Evolutionary conservation across 2,329 filamentous ascomycete species (phyloP).

Genomic region (Furcasterigmium furcatum): DNA sequence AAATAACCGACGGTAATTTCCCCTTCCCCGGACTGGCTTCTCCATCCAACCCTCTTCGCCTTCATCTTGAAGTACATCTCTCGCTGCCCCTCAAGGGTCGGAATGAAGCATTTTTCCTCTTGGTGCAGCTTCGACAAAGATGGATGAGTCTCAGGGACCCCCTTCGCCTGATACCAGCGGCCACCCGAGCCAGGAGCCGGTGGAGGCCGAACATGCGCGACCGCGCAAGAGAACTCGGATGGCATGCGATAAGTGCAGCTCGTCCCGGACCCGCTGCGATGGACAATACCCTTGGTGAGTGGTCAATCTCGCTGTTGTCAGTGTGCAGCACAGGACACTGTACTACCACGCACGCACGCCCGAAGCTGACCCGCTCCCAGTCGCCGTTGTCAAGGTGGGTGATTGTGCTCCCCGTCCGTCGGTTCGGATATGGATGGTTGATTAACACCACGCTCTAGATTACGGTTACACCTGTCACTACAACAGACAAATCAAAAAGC

Average conservation of each 20-base stretch:
- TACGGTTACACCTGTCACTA: slow-evolving; percentile 34
- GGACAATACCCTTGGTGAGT: slow-evolving; percentile 33
- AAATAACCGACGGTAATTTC: slow-evolving; percentile 2
- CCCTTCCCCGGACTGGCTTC: neutral
- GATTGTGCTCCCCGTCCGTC: neutral
- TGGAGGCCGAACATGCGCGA: slow-evolving; percentile 9
- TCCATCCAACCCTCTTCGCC: neutral
- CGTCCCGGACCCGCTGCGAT: slow-evolving; percentile 37
- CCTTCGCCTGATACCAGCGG: neutral
- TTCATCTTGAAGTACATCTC: neutral
- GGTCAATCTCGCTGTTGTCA: slow-evolving; percentile 5
- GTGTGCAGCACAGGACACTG: too few relatives aligned
- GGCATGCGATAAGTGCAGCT: slow-evolving; percentile 18
- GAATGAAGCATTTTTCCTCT: neutral
- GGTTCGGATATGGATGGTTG: too few relatives aligned
- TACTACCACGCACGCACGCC: too few relatives aligned
- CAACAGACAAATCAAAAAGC: slow-evolving; percentile 31
- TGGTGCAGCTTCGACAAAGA: neutral
- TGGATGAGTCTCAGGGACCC: neutral
- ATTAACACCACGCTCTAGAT: slow-evolving; percentile 19
- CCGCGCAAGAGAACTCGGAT: slow-evolving; percentile 22
- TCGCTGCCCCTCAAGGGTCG: neutral
- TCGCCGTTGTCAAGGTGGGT: slow-evolving; percentile 31
- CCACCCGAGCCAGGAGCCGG: neutral
- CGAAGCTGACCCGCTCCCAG: slow-evolving; percentile 15